Evolutionary conservation across 169 alveolate species (phyloP).

Genomic region (Plasmodium sp.): DNA sequence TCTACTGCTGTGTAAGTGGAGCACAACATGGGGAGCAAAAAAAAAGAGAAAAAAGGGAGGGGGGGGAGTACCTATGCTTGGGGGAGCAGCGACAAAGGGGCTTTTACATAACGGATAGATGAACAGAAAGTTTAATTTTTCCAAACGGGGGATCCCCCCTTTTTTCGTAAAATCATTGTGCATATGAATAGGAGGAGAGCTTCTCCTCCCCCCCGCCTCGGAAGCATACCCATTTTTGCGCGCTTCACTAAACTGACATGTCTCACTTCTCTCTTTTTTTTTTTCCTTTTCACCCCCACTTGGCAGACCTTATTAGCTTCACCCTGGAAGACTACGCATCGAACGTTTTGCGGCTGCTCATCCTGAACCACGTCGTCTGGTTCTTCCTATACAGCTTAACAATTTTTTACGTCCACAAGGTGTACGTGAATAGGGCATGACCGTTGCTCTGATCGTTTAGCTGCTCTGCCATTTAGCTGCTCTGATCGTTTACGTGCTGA

Average conservation of each 20-base stretch:
- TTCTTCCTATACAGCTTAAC: constrained; percentile 29
- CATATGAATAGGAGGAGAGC: neutral
- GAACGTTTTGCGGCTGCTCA: constrained; percentile 30
- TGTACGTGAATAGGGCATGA: neutral
- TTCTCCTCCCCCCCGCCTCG: neutral
- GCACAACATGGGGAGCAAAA: neutral
- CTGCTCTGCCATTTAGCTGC: neutral
- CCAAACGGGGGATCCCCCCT: neutral
- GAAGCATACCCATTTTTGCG: neutral
- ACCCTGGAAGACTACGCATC: constrained; percentile 20
- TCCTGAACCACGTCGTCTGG: constrained; percentile 39
- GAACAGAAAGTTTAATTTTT: neutral
- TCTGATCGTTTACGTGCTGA: neutral
- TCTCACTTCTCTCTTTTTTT: neutral
- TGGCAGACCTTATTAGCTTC: constrained; percentile 38
- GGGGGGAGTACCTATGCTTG: neutral
- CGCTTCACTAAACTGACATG: neutral
- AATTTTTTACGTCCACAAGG: constrained; percentile 27
- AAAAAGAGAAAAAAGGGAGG: neutral
- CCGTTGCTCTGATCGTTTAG: neutral
- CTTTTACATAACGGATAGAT: neutral
- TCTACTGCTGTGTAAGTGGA: constrained; percentile 22
- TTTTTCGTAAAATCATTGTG: neutral
- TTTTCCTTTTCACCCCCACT: neutral
- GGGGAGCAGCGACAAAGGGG: neutral